A percentile compares a stretch with the other conserved stretches of the same genome.
Conservation (phyloP, 1,139 yeast genomes). For the Torulaspora globosa region DNA sequence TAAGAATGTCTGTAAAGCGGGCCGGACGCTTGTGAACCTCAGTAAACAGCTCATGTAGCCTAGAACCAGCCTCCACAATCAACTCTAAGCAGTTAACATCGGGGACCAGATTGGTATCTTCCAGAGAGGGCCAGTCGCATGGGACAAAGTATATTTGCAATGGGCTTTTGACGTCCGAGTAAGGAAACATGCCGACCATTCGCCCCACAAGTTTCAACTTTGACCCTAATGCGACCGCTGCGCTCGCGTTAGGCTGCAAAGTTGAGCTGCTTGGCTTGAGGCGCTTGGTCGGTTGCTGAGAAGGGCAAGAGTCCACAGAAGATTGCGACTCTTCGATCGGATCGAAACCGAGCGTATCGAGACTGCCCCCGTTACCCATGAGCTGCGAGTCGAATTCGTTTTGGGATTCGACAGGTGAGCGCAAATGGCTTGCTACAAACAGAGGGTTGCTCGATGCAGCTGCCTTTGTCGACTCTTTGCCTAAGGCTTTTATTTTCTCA, state of each 20-base stretch:
- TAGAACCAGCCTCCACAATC: conserved; percentile 5
- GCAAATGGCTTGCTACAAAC: conserved; percentile 9
- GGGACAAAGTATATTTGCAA: conserved; percentile 9
- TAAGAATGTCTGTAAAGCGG: conserved; percentile 6
- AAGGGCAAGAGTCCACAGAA: conserved; percentile 2
- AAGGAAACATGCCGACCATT: conserved; percentile 8
- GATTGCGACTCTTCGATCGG: conserved; percentile 11
- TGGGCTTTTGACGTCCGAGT: neutral
- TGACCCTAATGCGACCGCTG: conserved; percentile 2
- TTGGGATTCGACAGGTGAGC: conserved; percentile 18
- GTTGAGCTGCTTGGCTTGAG: neutral
- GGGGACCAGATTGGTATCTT: conserved; percentile 9
- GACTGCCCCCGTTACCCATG: conserved; percentile 9
- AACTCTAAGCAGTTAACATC: conserved; percentile 21
- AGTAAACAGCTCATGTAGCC: conserved; percentile 8
- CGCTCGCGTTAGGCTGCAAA: conserved; percentile 1
- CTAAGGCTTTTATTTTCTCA: conserved; percentile 6
- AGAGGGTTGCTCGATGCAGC: conserved; percentile 15
- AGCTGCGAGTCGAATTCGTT: conserved; percentile 27
- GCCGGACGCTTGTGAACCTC: conserved; percentile 8
- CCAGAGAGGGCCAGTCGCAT: conserved; percentile 5
- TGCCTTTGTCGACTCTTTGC: neutral
- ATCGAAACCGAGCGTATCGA: conserved; percentile 9
- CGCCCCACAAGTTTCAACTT: conserved; percentile 1
- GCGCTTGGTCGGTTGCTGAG: conserved; percentile 2